Conservation (phyloP, 2,329 filamentous ascomycete genomes). For the Didymellaceae sp. region DNA sequence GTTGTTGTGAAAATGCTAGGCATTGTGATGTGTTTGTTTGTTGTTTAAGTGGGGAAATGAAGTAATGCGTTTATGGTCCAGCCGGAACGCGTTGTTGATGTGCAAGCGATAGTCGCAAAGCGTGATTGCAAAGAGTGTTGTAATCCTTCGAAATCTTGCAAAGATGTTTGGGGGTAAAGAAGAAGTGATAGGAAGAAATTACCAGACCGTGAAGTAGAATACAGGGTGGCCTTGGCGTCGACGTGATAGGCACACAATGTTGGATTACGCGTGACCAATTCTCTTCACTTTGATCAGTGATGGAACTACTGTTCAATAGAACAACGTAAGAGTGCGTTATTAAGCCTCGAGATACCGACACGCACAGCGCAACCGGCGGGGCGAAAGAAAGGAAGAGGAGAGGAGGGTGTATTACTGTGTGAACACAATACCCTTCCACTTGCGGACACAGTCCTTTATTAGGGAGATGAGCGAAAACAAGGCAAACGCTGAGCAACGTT, state of each 20-base stretch:
- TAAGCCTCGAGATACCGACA: slow-evolving; percentile 24
- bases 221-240: slow-evolving; percentile 22
- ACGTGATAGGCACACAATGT: slow-evolving; percentile 27
- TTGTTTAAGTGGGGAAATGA: slow-evolving; percentile 8
- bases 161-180: slow-evolving; percentile 3
- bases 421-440: slow-evolving; percentile 20
- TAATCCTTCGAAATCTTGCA: slow-evolving; percentile 4
- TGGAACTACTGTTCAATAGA: slow-evolving; percentile 39
- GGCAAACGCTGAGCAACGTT: slow-evolving; percentile 36
- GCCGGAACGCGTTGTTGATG: slow-evolving; percentile 13
- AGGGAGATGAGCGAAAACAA: slow-evolving; percentile 37
- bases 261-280: slow-evolving; percentile 22
- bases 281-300: slow-evolving; percentile 35
- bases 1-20: slow-evolving; percentile 22
- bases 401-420: slow-evolving; percentile 24
- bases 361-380: slow-evolving; percentile 20
- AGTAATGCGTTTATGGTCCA: slow-evolving; percentile 10
- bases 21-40: slow-evolving; percentile 24
- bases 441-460: slow-evolving; percentile 39
- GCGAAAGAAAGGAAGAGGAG: slow-evolving; percentile 23
- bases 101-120: slow-evolving; percentile 7
- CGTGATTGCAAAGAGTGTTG: slow-evolving; percentile 4
- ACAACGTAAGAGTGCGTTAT: slow-evolving; percentile 24
- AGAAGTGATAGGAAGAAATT: slow-evolving; percentile 12
- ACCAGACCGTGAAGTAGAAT: slow-evolving; percentile 13